phyloP scores from a whole-genome alignment of 306 rosid species.

The Glycine tomentella region DNA sequence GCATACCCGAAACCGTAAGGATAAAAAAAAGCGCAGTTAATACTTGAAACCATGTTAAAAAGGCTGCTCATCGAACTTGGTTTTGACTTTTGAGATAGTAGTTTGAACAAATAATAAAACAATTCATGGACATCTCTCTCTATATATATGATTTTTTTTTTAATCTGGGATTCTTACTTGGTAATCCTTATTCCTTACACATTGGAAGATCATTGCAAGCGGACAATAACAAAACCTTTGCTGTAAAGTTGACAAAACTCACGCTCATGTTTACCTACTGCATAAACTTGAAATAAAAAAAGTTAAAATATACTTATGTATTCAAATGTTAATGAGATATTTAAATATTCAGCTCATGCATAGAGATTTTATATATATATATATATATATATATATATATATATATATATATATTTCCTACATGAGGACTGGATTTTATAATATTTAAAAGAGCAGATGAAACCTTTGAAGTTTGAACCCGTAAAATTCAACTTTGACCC shows the following conservation, averaged over 20 bases:
- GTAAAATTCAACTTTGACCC: constrained; percentile 42
- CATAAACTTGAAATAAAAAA: background rate
- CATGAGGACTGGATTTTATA: background rate
- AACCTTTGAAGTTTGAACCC: constrained; percentile 1
- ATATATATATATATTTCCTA: too few species aligned
- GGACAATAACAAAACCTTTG: constrained; percentile 36
- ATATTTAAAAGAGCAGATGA: constrained; percentile 10
- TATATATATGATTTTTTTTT: background rate
- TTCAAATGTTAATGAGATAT: background rate
- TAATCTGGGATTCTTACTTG: background rate
- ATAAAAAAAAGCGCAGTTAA: background rate
- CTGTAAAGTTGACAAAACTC: constrained; percentile 57
- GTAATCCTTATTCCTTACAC: constrained; percentile 5
- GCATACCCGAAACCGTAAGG: background rate
- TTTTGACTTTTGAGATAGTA: constrained; percentile 15
- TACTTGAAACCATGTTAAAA: constrained; percentile 2
- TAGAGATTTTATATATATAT: too few species aligned
- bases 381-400: too few species aligned
- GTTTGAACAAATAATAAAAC: constrained; percentile 33
- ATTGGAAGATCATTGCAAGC: constrained; percentile 20
- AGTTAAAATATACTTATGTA: background rate
- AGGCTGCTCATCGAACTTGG: background rate
- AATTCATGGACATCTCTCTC: background rate
- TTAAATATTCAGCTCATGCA: background rate
- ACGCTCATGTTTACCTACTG: background rate